Base-by-base conservation (phyloP, 805 yeast species). In the Candida maris region DNA sequence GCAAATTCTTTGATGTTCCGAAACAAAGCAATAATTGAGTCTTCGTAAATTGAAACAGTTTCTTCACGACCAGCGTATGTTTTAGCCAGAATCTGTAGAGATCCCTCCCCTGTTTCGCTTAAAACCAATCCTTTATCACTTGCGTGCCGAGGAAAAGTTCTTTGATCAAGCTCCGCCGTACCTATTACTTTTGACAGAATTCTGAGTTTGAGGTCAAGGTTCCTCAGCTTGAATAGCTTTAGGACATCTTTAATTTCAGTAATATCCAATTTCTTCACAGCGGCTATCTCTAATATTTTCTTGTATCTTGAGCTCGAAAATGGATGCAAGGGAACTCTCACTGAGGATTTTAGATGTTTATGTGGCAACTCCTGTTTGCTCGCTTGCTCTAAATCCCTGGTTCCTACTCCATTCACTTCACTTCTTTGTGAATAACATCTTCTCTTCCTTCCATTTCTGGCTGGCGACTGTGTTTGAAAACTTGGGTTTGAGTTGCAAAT, bases 31-130 rank as follows among this genome's bases (percentile, higher is more conserved):
- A 52, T 43, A 13, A 55, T 47, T 1, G 61, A 54, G 15, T 42
- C 41, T 4, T 45, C 43, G 20, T 43, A 38, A 9, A 37, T 28
- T 9, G 41, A 35, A 15, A 20, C 27, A 19, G 42, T 29, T 22
- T 47, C 45, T 34, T 53, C 57, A 29, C 44, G 38, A 7, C 61
- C 61, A 3, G 58, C 57, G 41, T 55, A 52, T 14, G 61, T 56
- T 29, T 52, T 54, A 3, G 52, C 54, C 20, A 42, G 27, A 3
- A 55, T 20, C 14, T 27, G 40, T 23, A 52, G 21, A 6, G 31
- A 25, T 6, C 47, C 51, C 13, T 44, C 41, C 4, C 31, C 27
- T 6, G 42, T 21, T 25, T 52, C 58, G 5, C 48, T 42, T n/a
- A 53, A 17, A 6, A 47, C 38, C 9, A 54, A 30, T 4, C 59